Conservation (phyloP, 148 eudicot genomes). For the Vaccinium macrocarpon region DNA sequence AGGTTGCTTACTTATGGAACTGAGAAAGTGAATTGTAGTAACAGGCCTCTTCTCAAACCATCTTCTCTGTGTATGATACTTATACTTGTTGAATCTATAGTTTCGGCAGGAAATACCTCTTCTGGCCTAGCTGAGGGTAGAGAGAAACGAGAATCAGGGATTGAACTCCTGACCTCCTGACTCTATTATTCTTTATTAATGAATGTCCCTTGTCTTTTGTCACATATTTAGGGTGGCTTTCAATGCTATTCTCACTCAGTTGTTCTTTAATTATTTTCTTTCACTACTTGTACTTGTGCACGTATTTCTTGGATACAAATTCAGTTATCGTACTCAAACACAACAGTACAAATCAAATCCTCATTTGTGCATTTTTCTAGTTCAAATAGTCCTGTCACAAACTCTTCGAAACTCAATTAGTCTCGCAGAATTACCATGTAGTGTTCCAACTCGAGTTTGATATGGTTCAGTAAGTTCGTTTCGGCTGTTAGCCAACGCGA, state of each 20-base stretch:
- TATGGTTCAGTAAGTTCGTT: not conserved
- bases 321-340: not conserved
- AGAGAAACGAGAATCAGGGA: not conserved
- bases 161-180: not conserved
- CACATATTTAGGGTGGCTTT: not conserved
- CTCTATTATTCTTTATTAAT: not conserved
- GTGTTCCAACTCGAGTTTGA: not conserved
- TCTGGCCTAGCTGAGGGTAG: not conserved
- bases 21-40: not conserved
- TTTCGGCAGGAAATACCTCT: not conserved
- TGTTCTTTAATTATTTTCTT: not conserved
- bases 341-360: not conserved
- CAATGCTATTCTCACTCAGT: not conserved
- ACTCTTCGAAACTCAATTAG: not conserved
- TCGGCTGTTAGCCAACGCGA: not conserved
- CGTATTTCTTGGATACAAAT: not conserved
- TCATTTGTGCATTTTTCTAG: not conserved
- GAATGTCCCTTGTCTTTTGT: conserved; percentile 6
- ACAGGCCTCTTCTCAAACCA: not conserved
- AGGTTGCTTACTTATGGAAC: not conserved
- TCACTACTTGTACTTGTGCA: not conserved
- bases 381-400: not conserved
- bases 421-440: not conserved
- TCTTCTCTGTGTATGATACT: not conserved
- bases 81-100: not conserved